Base-by-base conservation (phyloP, 2,329 filamentous ascomycete genomes). In the Colletotrichum sp. region DNA sequence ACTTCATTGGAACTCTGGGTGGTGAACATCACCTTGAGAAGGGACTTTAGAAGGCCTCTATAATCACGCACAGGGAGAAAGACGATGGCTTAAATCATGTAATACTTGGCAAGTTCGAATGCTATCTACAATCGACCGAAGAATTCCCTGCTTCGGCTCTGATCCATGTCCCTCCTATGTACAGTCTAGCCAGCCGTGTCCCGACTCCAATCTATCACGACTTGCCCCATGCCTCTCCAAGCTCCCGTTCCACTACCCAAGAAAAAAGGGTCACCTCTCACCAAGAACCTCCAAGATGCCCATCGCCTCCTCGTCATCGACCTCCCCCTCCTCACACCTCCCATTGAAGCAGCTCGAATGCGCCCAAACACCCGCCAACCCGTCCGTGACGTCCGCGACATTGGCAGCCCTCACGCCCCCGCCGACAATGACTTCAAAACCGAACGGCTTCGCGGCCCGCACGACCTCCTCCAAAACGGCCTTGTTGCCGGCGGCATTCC, bases 371-470 rank as follows among this genome's bases (percentile, higher is more conserved):
- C 72, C 72, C 36, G 81, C 78, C 26, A 88, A 76, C 6, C 71
- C 78, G 10, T 76, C 75, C 6, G 81, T 79, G 10, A 88, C 69
- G 4, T 73, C 68, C 8, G 24, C 39, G 9, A 88, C 80, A 72
- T 89, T 90, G n/a, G 72, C 72, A 59, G 82, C 84, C 59, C 89
- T 84, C 21, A 91, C 84, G 2, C 90, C 90, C 1, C 90, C 90
- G 1, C 90, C 90, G 6, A 90, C 83, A 16, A 92, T 85, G 62
- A 92, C 81, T 79, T 91, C 86, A 3, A 91, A 79, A 21, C 78
- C 75, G 7, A n/a, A 26, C 21, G 32, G 68, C 55, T 16, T 18
- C 6, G 62, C 36, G 12, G 64, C 64, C 34, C 73, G 68, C 6
- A 86, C 83, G 30, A 91, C 83, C 6, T 64, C 74, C 18, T 78